Evolutionary conservation across 176 grass and related monocot genomes (phyloP).

Genomic region (Aegilops tauschii): DNA sequence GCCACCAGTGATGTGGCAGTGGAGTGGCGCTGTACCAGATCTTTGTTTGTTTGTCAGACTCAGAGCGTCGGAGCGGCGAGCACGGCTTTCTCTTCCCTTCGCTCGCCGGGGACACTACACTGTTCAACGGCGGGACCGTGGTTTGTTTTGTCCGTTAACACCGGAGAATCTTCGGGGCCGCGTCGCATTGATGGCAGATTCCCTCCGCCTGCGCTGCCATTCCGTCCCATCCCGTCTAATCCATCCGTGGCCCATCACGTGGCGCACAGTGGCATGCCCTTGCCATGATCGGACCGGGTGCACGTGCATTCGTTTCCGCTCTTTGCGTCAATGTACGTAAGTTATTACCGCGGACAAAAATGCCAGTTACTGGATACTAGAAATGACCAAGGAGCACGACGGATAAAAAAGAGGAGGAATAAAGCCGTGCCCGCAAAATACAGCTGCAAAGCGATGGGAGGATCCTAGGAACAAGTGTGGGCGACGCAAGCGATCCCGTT

Average conservation of each 20-base stretch:
- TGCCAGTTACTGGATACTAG: no score
- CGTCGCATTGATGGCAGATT: not conserved
- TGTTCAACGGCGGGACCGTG: not conserved
- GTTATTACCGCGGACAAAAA: no score
- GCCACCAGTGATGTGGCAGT: not conserved
- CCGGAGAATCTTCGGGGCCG: not conserved
- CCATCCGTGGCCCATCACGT: not conserved
- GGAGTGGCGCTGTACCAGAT: not conserved
- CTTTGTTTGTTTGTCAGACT: not conserved
- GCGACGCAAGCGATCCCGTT: slow-evolving; percentile 25
- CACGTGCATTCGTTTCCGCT: not conserved
- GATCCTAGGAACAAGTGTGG: slow-evolving; percentile 13
- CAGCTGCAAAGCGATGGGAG: not conserved
- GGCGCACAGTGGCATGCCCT: not conserved
- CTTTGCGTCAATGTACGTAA: no score
- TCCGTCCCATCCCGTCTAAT: not conserved
- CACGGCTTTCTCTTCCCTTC: not conserved
- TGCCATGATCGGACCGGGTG: not conserved
- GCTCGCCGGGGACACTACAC: not conserved
- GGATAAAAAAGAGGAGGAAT: no score
- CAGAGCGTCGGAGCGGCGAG: not conserved
- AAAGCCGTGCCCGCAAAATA: not conserved
- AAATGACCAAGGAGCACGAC: no score
- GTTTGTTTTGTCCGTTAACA: not conserved
- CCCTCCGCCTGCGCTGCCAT: not conserved